phyloP scores from a whole-genome alignment of 2,329 filamentous ascomycete species.

The Fusarium sp. region DNA sequence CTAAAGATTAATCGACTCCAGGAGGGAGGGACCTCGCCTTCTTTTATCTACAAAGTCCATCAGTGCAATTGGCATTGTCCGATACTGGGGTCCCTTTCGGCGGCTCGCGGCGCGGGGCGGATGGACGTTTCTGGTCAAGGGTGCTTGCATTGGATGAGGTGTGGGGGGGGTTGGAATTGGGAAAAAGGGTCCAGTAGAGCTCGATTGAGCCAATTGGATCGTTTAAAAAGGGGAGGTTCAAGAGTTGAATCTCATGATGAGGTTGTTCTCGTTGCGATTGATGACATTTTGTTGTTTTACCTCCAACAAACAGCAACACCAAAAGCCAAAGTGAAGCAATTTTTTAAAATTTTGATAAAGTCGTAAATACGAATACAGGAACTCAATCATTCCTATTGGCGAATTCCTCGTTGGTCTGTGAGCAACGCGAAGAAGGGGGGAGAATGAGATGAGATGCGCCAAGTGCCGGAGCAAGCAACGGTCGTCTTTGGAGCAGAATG shows the following conservation, averaged over 20 bases:
- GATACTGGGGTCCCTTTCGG: conserved; percentile 31
- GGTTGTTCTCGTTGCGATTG: conserved; percentile 20
- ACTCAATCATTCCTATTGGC: conserved; percentile 5
- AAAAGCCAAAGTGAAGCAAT: background rate
- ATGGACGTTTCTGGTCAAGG: conserved; percentile 27
- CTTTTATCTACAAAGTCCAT: conserved; percentile 30
- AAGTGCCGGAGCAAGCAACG: conserved; percentile 33
- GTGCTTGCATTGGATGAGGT: conserved; percentile 3
- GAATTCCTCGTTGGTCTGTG: conserved; percentile 16
- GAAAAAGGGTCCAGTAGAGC: conserved; percentile 3
- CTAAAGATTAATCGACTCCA: background rate
- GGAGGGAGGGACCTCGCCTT: conserved; percentile 4
- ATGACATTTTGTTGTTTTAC: background rate
- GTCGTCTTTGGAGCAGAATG: conserved; percentile 38
- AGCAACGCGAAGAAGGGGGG: background rate
- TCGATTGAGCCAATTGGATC: conserved; percentile 31
- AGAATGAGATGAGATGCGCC: conserved; percentile 18
- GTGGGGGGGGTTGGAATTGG: conserved; percentile 13
- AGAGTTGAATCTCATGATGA: conserved; percentile 25
- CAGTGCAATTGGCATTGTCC: conserved; percentile 26
- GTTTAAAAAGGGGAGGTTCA: conserved; percentile 2
- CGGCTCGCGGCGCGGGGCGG: conserved; percentile 37
- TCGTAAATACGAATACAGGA: conserved; percentile 29
- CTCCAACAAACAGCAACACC: background rate
- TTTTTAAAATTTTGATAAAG: background rate